Percentiles rank a stretch among this genome's conserved stretches.
Conservation (phyloP, 2,329 filamentous ascomycete genomes). For the Botrytis elliptica region DNA sequence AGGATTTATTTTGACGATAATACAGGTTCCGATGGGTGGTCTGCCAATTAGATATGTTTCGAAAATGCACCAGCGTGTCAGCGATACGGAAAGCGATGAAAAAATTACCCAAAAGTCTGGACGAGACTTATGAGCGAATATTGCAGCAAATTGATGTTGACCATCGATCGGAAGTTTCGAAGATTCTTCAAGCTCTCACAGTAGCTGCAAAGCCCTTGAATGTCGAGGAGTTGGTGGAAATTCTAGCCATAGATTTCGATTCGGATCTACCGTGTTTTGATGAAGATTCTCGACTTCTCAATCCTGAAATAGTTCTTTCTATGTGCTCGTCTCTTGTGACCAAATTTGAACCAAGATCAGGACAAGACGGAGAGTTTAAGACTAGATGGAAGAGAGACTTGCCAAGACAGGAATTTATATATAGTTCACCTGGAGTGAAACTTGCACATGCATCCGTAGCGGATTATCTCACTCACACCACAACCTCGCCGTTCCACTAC, state of each 20-base stretch:
- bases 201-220: conserved; percentile 27
- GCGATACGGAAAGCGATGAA: conserved; percentile 36
- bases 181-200: conserved; percentile 34
- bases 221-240: conserved; percentile 37
- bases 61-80: conserved; percentile 29
- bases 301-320: conserved; percentile 35
- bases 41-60: conserved; percentile 39
- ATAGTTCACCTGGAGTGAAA: conserved; percentile 16
- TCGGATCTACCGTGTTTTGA: conserved; percentile 36
- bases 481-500: conserved; percentile 26
- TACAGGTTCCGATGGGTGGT: conserved; percentile 42
- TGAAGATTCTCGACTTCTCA: conserved; percentile 39
- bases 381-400: conserved; percentile 1
- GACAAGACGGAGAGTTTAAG: neutral
- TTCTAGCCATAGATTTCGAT: conserved; percentile 36
- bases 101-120: conserved; percentile 38
- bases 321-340: conserved; percentile 30
- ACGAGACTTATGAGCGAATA: conserved; percentile 42
- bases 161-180: conserved; percentile 25
- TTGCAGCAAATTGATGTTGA: conserved; percentile 32
- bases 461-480: conserved; percentile 28
- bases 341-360: conserved; percentile 8
- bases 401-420: neutral
- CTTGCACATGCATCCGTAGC: conserved; percentile 32
- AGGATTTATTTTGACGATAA: neutral